Evolutionary conservation across 306 rosid species (phyloP).

Genomic region (Casuarina equisetifolia): DNA sequence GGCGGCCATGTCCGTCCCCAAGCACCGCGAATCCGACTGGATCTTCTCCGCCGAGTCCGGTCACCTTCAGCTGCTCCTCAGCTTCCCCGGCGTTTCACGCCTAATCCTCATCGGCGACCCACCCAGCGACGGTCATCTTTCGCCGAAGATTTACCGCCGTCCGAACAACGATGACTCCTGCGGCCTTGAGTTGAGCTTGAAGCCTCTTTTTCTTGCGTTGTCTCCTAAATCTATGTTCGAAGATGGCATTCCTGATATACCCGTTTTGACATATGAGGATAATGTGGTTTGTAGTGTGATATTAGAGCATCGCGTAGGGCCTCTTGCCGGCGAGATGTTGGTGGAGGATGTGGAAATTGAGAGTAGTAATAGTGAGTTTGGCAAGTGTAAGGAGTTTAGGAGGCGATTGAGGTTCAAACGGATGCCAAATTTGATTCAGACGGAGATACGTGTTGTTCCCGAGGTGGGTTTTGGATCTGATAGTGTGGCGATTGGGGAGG

Average conservation of each 20-base stretch:
- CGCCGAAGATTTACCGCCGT: slow-evolving; percentile 37
- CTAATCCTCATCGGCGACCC: slow-evolving; percentile 59
- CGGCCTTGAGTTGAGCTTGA: slow-evolving; percentile 47
- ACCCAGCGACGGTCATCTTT: slow-evolving; percentile 11
- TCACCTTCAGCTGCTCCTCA: slow-evolving; percentile 69
- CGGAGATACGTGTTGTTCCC: slow-evolving; percentile 56
- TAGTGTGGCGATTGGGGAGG: slow-evolving; percentile 40
- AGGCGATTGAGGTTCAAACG: slow-evolving; percentile 86
- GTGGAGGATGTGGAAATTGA: slow-evolving; percentile 81
- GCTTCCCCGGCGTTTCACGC: slow-evolving; percentile 53
- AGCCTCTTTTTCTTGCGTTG: slow-evolving; percentile 73
- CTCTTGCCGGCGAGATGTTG: slow-evolving; percentile 73
- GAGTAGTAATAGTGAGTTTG: slow-evolving; percentile 20
- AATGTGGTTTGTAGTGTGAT: slow-evolving; percentile 48
- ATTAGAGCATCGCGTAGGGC: slow-evolving; percentile 51
- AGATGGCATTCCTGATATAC: slow-evolving; percentile 59
- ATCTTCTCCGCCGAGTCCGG: slow-evolving; percentile 70
- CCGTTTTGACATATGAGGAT: slow-evolving; percentile 69
- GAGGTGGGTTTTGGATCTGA: slow-evolving; percentile 18
- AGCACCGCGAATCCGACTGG: slow-evolving; percentile 79
- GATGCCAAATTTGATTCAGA: slow-evolving; percentile 85
- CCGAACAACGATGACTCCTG: slow-evolving; percentile 21
- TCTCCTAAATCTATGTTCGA: slow-evolving; percentile 60
- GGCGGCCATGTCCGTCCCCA: slow-evolving; percentile 71
- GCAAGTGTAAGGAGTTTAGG: slow-evolving; percentile 55